These are phyloP conservation scores for Amphibolis antarctica DNA, from an alignment of 106 monocot species.

Conservation along the genomic window DNA sequence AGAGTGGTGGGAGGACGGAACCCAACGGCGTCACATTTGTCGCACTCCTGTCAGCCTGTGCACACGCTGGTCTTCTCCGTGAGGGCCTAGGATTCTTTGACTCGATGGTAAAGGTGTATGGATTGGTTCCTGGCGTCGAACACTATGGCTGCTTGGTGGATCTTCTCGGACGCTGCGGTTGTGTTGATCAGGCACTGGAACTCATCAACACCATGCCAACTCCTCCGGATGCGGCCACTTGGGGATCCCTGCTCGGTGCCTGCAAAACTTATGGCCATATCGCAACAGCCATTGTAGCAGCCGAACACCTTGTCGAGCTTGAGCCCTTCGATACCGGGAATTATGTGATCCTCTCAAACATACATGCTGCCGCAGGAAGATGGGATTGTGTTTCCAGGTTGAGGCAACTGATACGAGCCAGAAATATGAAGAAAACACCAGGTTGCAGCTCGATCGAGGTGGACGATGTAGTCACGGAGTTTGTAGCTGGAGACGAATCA, in stretches of 20 bases:
- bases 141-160: constrained; percentile 78
- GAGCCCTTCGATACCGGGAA: constrained; percentile 59
- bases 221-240: constrained; percentile 44
- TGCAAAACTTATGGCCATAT: constrained; percentile 31
- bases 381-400: constrained; percentile 49
- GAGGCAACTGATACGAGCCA: constrained; percentile 40
- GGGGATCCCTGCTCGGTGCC: constrained; percentile 62
- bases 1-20: constrained; percentile 8
- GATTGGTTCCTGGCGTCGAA: constrained; percentile 34
- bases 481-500: constrained; percentile 29
- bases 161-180: constrained; percentile 43
- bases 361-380: constrained; percentile 37
- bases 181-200: constrained; percentile 25
- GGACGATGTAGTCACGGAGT: constrained; percentile 40
- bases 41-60: constrained; percentile 37
- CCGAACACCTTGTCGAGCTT: constrained; percentile 37
- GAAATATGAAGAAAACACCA: constrained; percentile 51
- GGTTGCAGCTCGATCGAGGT: constrained; percentile 72
- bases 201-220: constrained; percentile 36
- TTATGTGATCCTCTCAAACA: constrained; percentile 49
- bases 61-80: constrained; percentile 43
- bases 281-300: constrained; percentile 27
- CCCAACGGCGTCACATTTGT: constrained; percentile 42
- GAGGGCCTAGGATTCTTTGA: constrained; percentile 40
- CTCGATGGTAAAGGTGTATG: constrained; percentile 32